Evolutionary conservation across 169 alveolate species (phyloP).

Genomic region (Plasmodium yoelii): DNA sequence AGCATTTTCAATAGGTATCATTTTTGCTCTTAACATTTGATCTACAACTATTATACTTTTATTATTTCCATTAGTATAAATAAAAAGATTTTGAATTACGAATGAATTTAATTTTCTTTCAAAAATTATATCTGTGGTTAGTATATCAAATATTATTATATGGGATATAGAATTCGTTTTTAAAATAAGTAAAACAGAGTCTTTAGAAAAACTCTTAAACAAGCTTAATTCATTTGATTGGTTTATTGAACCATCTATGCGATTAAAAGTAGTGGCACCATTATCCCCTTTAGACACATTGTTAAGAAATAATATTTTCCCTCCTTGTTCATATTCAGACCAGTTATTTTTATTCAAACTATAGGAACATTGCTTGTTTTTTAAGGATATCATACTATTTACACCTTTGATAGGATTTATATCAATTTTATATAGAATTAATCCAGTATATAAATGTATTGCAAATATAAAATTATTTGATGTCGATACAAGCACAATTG

Average conservation of each 20-base stretch:
- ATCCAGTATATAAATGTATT: slow-evolving; percentile 58
- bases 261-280: slow-evolving; percentile 3
- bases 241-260: not conserved
- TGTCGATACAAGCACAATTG: slow-evolving; percentile 47
- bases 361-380: slow-evolving; percentile 5
- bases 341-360: slow-evolving; percentile 44
- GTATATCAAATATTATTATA: slow-evolving; percentile 46
- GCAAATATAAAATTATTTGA: slow-evolving; percentile 64
- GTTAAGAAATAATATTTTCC: slow-evolving; percentile 22
- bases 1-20: slow-evolving; percentile 5
- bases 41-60: slow-evolving; percentile 28
- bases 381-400: slow-evolving; percentile 6
- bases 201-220: slow-evolving; percentile 67
- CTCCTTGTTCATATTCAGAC: slow-evolving; percentile 59
- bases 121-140: slow-evolving; percentile 42
- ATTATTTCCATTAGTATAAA: slow-evolving; percentile 7
- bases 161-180: slow-evolving; percentile 32
- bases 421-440: slow-evolving; percentile 68
- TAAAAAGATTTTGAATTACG: slow-evolving; percentile 32
- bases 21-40: slow-evolving; percentile 21
- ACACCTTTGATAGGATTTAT: slow-evolving; percentile 33
- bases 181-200: slow-evolving; percentile 38
- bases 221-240: not conserved
- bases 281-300: not conserved
- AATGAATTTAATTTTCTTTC: slow-evolving; percentile 61